Base-by-base conservation (phyloP, 208 protist genomes). In the Histomonas meleagridis region DNA sequence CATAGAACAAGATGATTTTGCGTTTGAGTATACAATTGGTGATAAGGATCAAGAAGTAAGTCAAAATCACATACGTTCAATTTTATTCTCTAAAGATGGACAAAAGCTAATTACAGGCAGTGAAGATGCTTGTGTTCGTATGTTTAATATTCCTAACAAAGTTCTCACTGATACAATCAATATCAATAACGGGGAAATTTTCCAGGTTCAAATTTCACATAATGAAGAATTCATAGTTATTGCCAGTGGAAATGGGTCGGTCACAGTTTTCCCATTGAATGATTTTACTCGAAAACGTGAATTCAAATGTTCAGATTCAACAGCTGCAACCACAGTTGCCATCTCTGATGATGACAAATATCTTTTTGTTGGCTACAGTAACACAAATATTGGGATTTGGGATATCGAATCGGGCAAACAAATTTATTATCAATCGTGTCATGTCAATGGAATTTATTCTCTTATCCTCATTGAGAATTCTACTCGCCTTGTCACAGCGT, bases 11-110 rank as follows among this genome's bases (percentile, higher is more conserved):
- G 76, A 86, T 21, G 38, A 38, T 14, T 86, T 86, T 55, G 7
- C 55, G 16, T 38, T 86, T 5, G 46, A 86, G 38, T 18, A 46
- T 5, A 51, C 43, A 55, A 46, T 55, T 55, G 76, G 38, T 0
- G 76, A 28, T n/a, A n/a, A n/a, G n/a, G n/a, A n/a, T n/a, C n/a
- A n/a, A n/a, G n/a, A n/a, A n/a, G n/a, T n/a, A n/a, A n/a, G n/a
- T n/a, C n/a, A n/a, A n/a, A 86, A 86, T 5, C 46, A 51, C 46
- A 40, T 86, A 18, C 76, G 76, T 38, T 86, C 76, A n/a, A 86
- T 86, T 28, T 14, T 46, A 53, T 86, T 40, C 46, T 57, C 76
- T 40, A 5, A 40, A 10, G 40, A 86, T 49, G 32, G 76, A 21
- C 23, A 86, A 32, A 40, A 86, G 18, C 7, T 86, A 21, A 38